Conservation (phyloP, 441 rosid genomes). For the Breynia disticha region DNA sequence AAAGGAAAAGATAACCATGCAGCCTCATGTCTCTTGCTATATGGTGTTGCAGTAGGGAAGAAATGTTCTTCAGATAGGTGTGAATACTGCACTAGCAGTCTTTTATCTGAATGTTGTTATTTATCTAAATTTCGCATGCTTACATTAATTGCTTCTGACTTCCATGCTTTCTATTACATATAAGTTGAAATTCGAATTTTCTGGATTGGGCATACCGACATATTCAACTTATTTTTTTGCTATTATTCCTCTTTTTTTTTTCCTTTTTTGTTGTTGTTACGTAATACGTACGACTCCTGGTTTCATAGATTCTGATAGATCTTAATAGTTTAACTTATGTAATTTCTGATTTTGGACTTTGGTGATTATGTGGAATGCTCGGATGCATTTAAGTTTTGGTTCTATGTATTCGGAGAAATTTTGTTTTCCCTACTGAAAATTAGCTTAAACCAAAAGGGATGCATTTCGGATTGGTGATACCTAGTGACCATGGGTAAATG, state of each 20-base stretch:
- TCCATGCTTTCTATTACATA: slow-evolving; percentile 14
- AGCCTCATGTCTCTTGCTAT: slow-evolving; percentile 15
- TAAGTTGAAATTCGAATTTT: slow-evolving; percentile 16
- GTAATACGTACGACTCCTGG: slow-evolving; percentile 1
- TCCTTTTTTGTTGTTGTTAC: slow-evolving; percentile 1
- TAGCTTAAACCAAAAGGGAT: neutral
- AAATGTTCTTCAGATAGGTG: slow-evolving; percentile 26
- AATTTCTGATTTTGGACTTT: no score
- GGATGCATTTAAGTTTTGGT: slow-evolving; percentile 9
- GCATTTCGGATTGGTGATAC: neutral
- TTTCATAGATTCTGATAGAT: neutral
- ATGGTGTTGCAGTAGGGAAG: slow-evolving; percentile 20
- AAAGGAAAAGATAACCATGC: slow-evolving; percentile 14
- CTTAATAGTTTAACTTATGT: no score
- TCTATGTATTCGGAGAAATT: slow-evolving; percentile 2
- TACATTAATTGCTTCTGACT: slow-evolving; percentile 22
- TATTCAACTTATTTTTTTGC: slow-evolving; percentile 7
- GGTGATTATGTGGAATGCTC: slow-evolving; percentile 1
- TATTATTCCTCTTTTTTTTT: neutral
- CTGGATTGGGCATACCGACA: slow-evolving; percentile 8
- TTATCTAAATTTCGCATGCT: slow-evolving; percentile 22
- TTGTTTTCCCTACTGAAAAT: neutral
- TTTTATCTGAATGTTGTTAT: slow-evolving; percentile 35
- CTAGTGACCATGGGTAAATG: neutral
- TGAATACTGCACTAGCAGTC: slow-evolving; percentile 26